phyloP scores from a whole-genome alignment of 371 early-diverging fungal genomes.

The Mortierella sp. region DNA sequence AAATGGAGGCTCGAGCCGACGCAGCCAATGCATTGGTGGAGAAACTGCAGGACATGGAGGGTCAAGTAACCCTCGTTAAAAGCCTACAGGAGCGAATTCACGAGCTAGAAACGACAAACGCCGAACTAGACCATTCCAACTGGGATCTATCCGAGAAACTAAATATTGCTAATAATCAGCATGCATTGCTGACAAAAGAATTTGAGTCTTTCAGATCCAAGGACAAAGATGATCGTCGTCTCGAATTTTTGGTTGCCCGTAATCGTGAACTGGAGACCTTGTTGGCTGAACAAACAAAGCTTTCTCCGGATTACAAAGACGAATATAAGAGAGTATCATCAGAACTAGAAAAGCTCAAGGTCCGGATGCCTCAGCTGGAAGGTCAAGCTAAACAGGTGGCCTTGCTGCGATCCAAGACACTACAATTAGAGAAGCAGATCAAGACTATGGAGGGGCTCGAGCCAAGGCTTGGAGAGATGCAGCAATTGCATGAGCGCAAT shows the following conservation, averaged over 20 bases:
- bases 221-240: slow-evolving; percentile 53
- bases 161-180: slow-evolving; percentile 52
- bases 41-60: slow-evolving; percentile 50
- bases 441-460: slow-evolving; percentile 52
- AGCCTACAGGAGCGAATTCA: slow-evolving; percentile 46
- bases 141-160: slow-evolving; percentile 48
- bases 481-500: slow-evolving; percentile 46
- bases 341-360: slow-evolving; percentile 49
- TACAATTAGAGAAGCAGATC: slow-evolving; percentile 54
- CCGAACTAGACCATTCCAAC: slow-evolving; percentile 52
- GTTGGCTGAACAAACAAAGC: slow-evolving; percentile 31
- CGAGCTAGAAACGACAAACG: slow-evolving; percentile 52
- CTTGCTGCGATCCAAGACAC: slow-evolving; percentile 32
- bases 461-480: slow-evolving; percentile 46
- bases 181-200: slow-evolving; percentile 43
- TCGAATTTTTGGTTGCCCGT: slow-evolving; percentile 30
- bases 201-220: slow-evolving; percentile 55
- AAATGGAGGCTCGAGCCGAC: slow-evolving; percentile 49
- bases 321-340: slow-evolving; percentile 42
- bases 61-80: slow-evolving; percentile 44
- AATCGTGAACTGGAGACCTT: slow-evolving; percentile 46
- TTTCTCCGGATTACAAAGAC: slow-evolving; percentile 48
- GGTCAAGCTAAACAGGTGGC: slow-evolving; percentile 55
- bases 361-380: slow-evolving; percentile 47
- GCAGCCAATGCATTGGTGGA: slow-evolving; percentile 47